Evolutionary conservation across 345 rosid genomes (phyloP), one percentile per base, ranked within the genome.

Genomic region (Orychophragmus violaceus): DNA sequence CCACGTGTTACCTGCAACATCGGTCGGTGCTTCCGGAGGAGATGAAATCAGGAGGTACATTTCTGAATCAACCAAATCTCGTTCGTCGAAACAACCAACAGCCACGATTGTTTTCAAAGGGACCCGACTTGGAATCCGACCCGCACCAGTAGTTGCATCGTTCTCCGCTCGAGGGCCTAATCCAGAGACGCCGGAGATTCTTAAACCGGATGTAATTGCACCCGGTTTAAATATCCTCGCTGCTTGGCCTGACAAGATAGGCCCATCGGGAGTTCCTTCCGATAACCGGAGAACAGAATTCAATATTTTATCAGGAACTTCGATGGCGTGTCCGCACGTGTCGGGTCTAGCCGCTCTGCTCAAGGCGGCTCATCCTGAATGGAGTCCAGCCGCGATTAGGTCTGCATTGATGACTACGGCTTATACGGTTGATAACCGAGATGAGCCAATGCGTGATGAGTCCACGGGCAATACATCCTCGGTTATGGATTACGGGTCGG

Each of bases 311-410:
- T 94, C 96, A 0, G 99, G 97, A 1, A 94, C 97, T 24, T 94
- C 99, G 6, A 94, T 94, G 99, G 97, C 97, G 2, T 94, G 96
- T 29, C 97, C 97, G 6, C 99, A 91, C 24, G 93, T 88, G 11
- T 90, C 95, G 1, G 99, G 99, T 12, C 82, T 92, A 0, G 96
- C 96, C 0, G 99, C 96, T 11, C 11, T 94, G 84, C 85, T 94
- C 5, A 94, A 87, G 76, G 92, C 97, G 0, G 91, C 97, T 5
- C 97, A 90, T 69, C 95, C 93, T 0, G 82, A 85, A 21, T 94
- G 99, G 97, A 90, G 93, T 25, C 93, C 97, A 0, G 90, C 97
- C 0, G 90, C 86, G 3, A 85, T 91, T 17, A 78, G 89, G 56
- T 94, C 99, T 0, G 97, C 97, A 0, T 60, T 94, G 72, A 94